Percentiles rank a stretch among this genome's conserved stretches.
phyloP scores from a whole-genome alignment of 2,329 filamentous ascomycete species.

The Alternaria ventricosa region DNA sequence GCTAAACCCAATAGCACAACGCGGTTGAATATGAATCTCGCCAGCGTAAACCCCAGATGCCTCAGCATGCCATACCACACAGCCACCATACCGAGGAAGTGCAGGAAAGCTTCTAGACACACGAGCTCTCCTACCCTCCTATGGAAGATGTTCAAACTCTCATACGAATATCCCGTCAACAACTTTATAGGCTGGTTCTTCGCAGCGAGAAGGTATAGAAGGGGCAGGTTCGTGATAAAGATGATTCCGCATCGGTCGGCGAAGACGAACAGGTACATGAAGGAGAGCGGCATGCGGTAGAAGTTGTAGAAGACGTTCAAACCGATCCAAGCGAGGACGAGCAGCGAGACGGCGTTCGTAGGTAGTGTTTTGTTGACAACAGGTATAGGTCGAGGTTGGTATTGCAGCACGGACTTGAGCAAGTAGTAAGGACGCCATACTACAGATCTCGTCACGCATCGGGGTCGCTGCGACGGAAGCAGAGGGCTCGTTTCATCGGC shows the following conservation, averaged over 20 bases:
- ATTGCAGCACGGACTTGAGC: constrained; percentile 53
- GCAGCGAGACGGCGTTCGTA: constrained; percentile 62
- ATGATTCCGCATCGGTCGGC: constrained; percentile 64
- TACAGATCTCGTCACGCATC: constrained; percentile 1
- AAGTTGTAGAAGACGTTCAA: constrained; percentile 66
- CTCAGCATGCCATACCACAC: constrained; percentile 62
- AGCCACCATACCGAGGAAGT: constrained; percentile 61
- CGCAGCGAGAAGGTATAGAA: constrained; percentile 68
- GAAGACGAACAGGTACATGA: constrained; percentile 63
- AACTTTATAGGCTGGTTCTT: constrained; percentile 70
- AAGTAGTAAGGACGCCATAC: constrained; percentile 30
- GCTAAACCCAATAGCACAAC: constrained; percentile 62
- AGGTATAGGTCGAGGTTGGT: constrained; percentile 65
- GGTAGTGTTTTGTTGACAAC: constrained; percentile 65
- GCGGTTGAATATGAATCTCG: constrained; percentile 59
- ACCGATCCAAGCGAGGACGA: constrained; percentile 59
- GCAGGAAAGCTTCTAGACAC: constrained; percentile 65
- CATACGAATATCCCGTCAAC: constrained; percentile 70
- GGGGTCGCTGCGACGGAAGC: constrained; percentile 20
- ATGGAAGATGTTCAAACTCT: constrained; percentile 70
- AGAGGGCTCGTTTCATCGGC: constrained; percentile 44
- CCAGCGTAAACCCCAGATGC: constrained; percentile 58
- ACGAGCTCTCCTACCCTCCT: constrained; percentile 67
- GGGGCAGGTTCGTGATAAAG: constrained; percentile 59
- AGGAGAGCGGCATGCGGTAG: constrained; percentile 57